Conservation (phyloP, 2,329 filamentous ascomycete species). For the Apiospora pterosperma region DNA sequence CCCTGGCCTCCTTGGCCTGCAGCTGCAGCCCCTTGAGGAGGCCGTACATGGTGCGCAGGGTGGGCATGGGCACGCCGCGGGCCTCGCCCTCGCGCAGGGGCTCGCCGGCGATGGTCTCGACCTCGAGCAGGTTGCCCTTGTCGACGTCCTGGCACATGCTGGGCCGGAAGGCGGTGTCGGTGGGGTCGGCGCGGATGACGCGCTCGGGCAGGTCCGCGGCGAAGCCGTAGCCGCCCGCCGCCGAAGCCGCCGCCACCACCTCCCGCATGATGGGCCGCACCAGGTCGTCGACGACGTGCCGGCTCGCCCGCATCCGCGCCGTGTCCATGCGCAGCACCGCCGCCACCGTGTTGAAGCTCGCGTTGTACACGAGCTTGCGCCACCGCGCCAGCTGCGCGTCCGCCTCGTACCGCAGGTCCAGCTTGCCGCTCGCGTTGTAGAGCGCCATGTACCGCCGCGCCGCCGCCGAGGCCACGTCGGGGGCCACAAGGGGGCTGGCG, state of each 20-base stretch:
- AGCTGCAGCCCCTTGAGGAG: slow-evolving; percentile 46
- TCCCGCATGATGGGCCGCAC: slow-evolving; percentile 52
- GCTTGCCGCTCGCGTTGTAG: slow-evolving; percentile 44
- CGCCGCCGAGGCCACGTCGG: slow-evolving; percentile 17
- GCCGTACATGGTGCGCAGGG: slow-evolving; percentile 44
- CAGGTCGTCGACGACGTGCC: slow-evolving; percentile 41
- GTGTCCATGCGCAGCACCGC: slow-evolving; percentile 50
- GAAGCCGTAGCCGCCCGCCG: slow-evolving; percentile 36
- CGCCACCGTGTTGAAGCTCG: slow-evolving; percentile 50
- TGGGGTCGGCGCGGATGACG: slow-evolving; percentile 46
- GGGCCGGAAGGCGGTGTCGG: slow-evolving; percentile 45
- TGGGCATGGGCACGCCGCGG: slow-evolving; percentile 46
- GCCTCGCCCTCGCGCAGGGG: slow-evolving; percentile 48
- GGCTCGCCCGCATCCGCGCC: slow-evolving; percentile 42
- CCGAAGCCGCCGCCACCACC: slow-evolving; percentile 43
- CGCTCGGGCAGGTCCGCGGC: slow-evolving; percentile 39
- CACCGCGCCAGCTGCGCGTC: slow-evolving; percentile 42
- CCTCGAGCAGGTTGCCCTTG: slow-evolving; percentile 53
- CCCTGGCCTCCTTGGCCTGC: slow-evolving; percentile 41
- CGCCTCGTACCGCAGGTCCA: slow-evolving; percentile 35
- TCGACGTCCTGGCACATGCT: slow-evolving; percentile 52
- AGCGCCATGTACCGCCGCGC: slow-evolving; percentile 41
- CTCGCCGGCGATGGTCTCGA: slow-evolving; percentile 54
- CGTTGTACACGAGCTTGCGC: slow-evolving; percentile 49
- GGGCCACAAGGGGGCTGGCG: slow-evolving; percentile 27